Evolutionary conservation across 2,329 filamentous ascomycete genomes (phyloP), one percentile per base, ranked within the genome.

Genomic region (Periconia macrospinosa): DNA sequence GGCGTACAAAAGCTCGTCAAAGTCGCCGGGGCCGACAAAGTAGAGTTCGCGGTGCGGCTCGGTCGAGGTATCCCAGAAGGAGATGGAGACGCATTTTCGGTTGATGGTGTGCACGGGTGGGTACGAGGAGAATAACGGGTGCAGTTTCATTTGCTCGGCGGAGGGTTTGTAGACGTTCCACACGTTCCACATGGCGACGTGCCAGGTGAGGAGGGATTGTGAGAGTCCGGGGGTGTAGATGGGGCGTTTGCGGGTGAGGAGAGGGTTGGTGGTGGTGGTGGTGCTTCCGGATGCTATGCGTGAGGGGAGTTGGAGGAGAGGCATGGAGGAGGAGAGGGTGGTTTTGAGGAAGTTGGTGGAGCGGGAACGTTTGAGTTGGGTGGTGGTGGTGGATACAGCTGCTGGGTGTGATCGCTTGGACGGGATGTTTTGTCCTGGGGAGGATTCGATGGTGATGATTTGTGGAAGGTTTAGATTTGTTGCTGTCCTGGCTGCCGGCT

Each of bases 131-230:
- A 67, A 67, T 1, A 56, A 52, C 13, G 56, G 41, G 41, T 67
- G 59, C 17, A 53, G 35, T 1, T 56, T 42, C 33, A 68, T 59
- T 18, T 55, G 30, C 30, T 55, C 44, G 1, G 51, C 47, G 19
- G 59, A 46, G 23, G 61, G 45, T 1, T 52, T 54, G n/a, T 57
- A 35, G 20, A 40, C 48, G 11, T 40, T 18, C 42, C 57, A 53
- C n/a, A 62, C 45, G 6, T 41, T 46, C 37, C 49, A 52, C 49
- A 65, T 61, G 9, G 50, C 49, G n/a, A 48, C 30, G 10, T 60
- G 61, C 66, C 65, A 69, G 6, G 49, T 61, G 1, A 63, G 49
- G 1, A 67, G 54, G 23, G 53, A 59, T 1, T 58, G 54, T 7
- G 58, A 30, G 7, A 69, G 56, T 2, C 47, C 55, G 10, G 43